Evolutionary conservation across 441 rosid species (phyloP), one percentile per base, ranked within the genome.

Genomic region (Populus hybrid): DNA sequence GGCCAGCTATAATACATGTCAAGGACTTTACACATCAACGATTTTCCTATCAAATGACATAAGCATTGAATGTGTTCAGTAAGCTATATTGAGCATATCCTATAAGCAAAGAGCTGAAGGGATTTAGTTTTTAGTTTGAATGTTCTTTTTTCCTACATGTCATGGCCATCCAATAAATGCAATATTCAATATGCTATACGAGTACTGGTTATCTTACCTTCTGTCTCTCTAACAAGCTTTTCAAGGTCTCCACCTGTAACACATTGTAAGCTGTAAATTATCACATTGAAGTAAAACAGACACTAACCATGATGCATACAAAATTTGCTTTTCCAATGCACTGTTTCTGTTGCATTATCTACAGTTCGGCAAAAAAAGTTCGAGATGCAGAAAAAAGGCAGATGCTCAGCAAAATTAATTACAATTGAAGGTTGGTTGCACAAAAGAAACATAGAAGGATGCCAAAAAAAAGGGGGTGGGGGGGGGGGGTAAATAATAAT

Each of bases 181-280:
- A 12, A 63, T 30, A 74, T 50, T 20, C 26, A 12, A 63, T 30
- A 74, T 28, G 26, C 26, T 34, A 46, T 68, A 61, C 24, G 21
- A 77, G 11, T 69, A 30, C 68, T 24, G 61, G 21, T 69, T 28
- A 63, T 72, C 87, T 84, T 84, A 89, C 99, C 95, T 87, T 95
- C 95, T 5, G 99, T 95, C 38, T 87, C 97, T 78, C 85, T 87
- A 64, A 87, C 95, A 72, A 95, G 92, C 77, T 81, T 89, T 72
- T 92, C 98, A 73, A 95, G 86, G 80, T 95, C 93, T 10, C 85
- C 85, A 82, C 91, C 97, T 92, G 87, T 73, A 65, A 78, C 59
- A 77, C 3, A 72, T 6, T 63, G 77, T 36, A 42, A 74, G 42
- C 70, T 70, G 28, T 26, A 67, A 73, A 72, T 83, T 72, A 80